Base-by-base conservation (phyloP, 192 early-diverging fungal genomes). In the Linnemannia hyalina region DNA sequence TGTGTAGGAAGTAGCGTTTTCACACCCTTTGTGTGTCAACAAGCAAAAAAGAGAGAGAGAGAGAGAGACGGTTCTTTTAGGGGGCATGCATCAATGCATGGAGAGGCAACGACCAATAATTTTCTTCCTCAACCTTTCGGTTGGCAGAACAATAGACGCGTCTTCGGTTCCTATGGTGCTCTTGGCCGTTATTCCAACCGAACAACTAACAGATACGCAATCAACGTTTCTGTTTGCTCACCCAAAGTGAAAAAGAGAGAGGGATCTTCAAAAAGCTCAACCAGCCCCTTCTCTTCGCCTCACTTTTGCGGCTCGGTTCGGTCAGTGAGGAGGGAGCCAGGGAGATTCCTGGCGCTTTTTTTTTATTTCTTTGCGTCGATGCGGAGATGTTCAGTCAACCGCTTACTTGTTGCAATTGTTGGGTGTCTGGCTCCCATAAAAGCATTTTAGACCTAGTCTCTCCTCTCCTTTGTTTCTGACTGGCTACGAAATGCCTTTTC, bases 211-310 rank as follows among this genome's bases (percentile, higher is more conserved):
- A 18, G 1, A 20, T 18, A 60, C 6, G n/a, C 29, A 32, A 65
- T 29, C 60, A 9, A 65, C 18, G 29, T 35, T 35, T n/a, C 26
- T 29, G 11, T 15, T 15, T 15, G 60, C 60, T 65, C 60, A 65
- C 11, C 60, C 60, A 26, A 26, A 32, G 26, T 32, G 26, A 10
- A 65, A 3, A 32, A 32, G 11, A 22, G 29, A 32, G 49, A 26
- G 16, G 55, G 60, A 65, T 65, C 60, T 32, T 65, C 26, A 65
- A 65, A 65, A 65, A 26, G 60, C 60, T 65, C 60, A 65, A 32
- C 60, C 26, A 65, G 11, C 29, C 9, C 29, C 8, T 13, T 13
- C 26, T 29, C 15, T 32, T 15, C 10, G 7, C 10, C 60, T 65
- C 60, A 3, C n/a, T 23, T 15, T 29, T 35, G 60, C 60, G 60